These are phyloP conservation scores for Penicillium griseofulvum DNA, from an alignment of 2,329 filamentous ascomycete genomes.

Conservation along the genomic window DNA sequence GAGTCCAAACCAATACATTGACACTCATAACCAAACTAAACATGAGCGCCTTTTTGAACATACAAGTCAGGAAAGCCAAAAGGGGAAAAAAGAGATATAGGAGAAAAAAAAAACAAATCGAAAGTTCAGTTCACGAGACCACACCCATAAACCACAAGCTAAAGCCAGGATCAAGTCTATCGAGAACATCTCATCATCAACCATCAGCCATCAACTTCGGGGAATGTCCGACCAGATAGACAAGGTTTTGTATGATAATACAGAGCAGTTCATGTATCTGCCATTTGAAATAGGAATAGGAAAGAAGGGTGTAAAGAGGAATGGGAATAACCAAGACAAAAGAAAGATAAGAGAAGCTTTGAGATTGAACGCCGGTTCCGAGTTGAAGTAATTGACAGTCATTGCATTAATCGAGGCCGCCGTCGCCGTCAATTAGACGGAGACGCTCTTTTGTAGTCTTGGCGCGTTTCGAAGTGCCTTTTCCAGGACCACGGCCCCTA, in stretches of 20 bases:
- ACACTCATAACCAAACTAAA: constrained; percentile 8
- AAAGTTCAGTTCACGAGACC: not conserved
- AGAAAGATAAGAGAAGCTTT: not conserved
- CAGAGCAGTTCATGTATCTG: constrained; percentile 18
- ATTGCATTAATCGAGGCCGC: constrained; percentile 32
- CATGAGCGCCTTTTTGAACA: constrained; percentile 3
- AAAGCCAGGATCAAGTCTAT: constrained; percentile 4
- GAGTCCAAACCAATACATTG: constrained; percentile 4
- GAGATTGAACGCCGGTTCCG: constrained; percentile 17
- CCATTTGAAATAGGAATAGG: constrained; percentile 9
- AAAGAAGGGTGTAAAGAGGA: constrained; percentile 1
- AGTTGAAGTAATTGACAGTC: constrained; percentile 16
- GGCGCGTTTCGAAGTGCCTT: constrained; percentile 59
- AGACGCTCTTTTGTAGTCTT: constrained; percentile 57
- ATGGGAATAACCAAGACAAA: not conserved
- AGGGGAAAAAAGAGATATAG: not conserved
- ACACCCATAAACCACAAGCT: not conserved
- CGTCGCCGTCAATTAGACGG: constrained; percentile 45
- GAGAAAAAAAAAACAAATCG: not conserved
- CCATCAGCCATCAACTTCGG: not conserved
- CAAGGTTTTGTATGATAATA: constrained; percentile 26
- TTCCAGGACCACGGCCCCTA: constrained; percentile 53
- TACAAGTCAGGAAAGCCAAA: not conserved
- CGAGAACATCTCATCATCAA: not conserved
- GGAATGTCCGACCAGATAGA: constrained; percentile 1